Evolutionary conservation across 352 stramenopile genomes (phyloP).

Genomic region (Aphanomyces stellatus): DNA sequence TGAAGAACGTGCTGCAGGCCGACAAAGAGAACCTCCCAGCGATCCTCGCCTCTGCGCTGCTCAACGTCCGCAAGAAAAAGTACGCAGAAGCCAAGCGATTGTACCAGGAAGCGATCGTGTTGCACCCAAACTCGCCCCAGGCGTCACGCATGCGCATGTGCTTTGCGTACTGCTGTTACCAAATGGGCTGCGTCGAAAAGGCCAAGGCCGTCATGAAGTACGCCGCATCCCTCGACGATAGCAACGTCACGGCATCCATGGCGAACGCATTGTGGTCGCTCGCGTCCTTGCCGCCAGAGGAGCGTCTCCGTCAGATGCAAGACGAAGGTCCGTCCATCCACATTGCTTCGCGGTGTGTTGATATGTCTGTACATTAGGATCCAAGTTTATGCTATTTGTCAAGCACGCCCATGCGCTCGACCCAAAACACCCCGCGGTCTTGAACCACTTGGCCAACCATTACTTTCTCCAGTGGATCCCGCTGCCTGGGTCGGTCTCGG

Average conservation of each 20-base stretch:
- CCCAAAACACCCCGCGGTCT: conserved; percentile 83
- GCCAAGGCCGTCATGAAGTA: conserved; percentile 79
- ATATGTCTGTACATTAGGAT: conserved; percentile 46
- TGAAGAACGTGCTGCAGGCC: conserved; percentile 86
- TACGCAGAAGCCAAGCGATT: conserved; percentile 86
- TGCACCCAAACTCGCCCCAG: conserved; percentile 88
- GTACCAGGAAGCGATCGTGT: conserved; percentile 91
- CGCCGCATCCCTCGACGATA: conserved; percentile 72
- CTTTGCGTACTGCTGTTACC: conserved; percentile 95
- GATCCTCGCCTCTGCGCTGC: conserved; percentile 75
- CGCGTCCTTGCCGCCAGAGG: conserved; percentile 61
- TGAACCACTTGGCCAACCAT: conserved; percentile 98
- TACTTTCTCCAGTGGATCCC: conserved; percentile 97
- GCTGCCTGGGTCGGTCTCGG: conserved; percentile 76
- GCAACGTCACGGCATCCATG: conserved; percentile 93
- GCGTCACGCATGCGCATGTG: conserved; percentile 90
- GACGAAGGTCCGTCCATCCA: conserved; percentile 41
- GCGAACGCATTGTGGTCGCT: conserved; percentile 89
- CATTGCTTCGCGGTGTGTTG: conserved; percentile 20
- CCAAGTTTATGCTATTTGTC: conserved; percentile 86
- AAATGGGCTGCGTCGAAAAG: conserved; percentile 86
- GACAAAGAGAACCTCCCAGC: conserved; percentile 83
- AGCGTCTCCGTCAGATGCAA: conserved; percentile 64
- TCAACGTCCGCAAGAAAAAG: conserved; percentile 84
- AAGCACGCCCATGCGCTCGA: conserved; percentile 86